These are phyloP conservation scores for Isochrysis galbana DNA, from an alignment of 78 protist genomes.

Conservation along the genomic window DNA sequence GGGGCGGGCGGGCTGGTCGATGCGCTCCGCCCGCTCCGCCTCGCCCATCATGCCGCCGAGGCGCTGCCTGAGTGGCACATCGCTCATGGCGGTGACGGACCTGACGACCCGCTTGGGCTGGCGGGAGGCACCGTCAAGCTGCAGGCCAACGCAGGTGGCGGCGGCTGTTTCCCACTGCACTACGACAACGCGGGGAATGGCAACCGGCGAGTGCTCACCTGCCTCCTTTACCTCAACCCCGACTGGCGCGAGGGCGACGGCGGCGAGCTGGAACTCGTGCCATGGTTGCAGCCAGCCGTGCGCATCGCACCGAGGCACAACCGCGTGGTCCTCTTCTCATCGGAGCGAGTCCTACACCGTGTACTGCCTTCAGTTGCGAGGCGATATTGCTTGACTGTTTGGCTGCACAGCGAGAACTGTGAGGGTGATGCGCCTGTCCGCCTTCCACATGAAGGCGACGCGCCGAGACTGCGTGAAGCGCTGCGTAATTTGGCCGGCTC, in stretches of 20 bases:
- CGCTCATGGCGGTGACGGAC: neutral
- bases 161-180: conserved; percentile 48
- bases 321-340: conserved; percentile 4
- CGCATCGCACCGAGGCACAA: neutral
- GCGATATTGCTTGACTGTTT: conserved; percentile 34
- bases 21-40: neutral
- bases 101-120: neutral
- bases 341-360: neutral
- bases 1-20: neutral
- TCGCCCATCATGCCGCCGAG: neutral
- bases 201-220: neutral
- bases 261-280: conserved; percentile 21
- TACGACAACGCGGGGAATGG: conserved; percentile 34
- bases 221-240: neutral
- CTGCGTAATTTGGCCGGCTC: too few relatives aligned
- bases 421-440: too few relatives aligned
- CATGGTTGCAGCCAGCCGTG: neutral
- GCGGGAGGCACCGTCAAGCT: conserved; percentile 13
- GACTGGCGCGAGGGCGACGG: conserved; percentile 8
- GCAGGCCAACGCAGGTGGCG: conserved; percentile 16
- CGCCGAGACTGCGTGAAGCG: too few relatives aligned
- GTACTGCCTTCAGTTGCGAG: neutral
- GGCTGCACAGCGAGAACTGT: neutral
- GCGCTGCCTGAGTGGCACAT: neutral
- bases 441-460: too few relatives aligned